Evolutionary conservation across 2,329 filamentous ascomycete species (phyloP).

Genomic region (Coniochaeta prunicola): DNA sequence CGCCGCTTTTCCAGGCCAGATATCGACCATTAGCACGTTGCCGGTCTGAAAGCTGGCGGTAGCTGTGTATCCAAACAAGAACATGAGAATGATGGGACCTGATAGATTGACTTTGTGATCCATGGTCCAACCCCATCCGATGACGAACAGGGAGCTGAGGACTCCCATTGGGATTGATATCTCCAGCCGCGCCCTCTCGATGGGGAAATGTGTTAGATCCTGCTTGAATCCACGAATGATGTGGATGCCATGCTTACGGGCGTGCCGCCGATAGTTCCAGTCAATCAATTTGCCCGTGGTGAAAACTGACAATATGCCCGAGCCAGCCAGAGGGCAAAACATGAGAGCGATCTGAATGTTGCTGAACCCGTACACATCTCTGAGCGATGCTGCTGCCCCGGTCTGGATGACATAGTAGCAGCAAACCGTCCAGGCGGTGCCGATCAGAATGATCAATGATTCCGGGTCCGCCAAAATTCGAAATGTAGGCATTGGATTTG

Average conservation of each 20-base stretch:
- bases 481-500: background rate
- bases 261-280: background rate
- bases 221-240: background rate
- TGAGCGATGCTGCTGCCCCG: background rate
- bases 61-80: background rate
- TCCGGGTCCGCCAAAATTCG: background rate
- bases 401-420: background rate
- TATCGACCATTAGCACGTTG: background rate
- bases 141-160: background rate
- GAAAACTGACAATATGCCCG: background rate
- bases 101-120: background rate
- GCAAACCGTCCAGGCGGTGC: background rate
- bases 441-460: background rate
- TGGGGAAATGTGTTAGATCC: background rate
- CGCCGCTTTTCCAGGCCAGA: background rate
- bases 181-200: background rate
- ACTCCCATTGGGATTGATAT: background rate
- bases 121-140: background rate
- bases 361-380: background rate
- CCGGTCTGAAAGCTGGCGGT: background rate
- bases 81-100: background rate
- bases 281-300: background rate
- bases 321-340: background rate
- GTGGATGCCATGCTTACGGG: background rate
- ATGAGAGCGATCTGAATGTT: background rate